Evolutionary conservation across 2,329 filamentous ascomycete genomes (phyloP).

Genomic region (Phialophora expanda): DNA sequence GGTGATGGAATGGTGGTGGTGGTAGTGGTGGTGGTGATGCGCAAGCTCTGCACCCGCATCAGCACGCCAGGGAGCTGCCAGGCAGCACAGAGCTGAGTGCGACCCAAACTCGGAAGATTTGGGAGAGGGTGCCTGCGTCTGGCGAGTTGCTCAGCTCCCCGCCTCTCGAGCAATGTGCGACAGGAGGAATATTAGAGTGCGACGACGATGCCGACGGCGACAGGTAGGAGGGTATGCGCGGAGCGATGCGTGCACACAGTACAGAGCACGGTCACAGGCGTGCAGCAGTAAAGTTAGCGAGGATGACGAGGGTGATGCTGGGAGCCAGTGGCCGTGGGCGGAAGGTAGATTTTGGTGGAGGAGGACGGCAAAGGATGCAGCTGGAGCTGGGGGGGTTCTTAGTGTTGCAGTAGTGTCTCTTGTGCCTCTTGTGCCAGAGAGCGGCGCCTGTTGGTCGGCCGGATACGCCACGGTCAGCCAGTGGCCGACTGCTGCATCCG

Average conservation of each 20-base stretch:
- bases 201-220: constrained; percentile 29
- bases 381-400: constrained; percentile 26
- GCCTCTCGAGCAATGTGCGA: constrained; percentile 28
- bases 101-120: constrained; percentile 27
- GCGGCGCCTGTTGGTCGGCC: constrained; percentile 27
- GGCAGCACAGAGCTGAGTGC: constrained; percentile 35
- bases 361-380: constrained; percentile 32
- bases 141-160: constrained; percentile 26
- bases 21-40: constrained; percentile 32
- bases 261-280: constrained; percentile 27
- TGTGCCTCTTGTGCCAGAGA: constrained; percentile 16
- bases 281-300: constrained; percentile 35
- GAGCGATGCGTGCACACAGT: constrained; percentile 26
- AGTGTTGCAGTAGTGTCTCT: constrained; percentile 20
- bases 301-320: constrained; percentile 34
- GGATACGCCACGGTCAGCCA: constrained; percentile 21
- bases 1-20: constrained; percentile 26
- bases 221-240: constrained; percentile 17
- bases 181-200: constrained; percentile 30
- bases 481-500: neutral
- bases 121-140: constrained; percentile 36
- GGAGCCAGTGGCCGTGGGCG: constrained; percentile 27
- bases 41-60: constrained; percentile 35
- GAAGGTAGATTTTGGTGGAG: constrained; percentile 33
- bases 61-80: constrained; percentile 34